Conservation (phyloP, 768 basidiomycete species). For the Omphalotus guepiniiformis region DNA sequence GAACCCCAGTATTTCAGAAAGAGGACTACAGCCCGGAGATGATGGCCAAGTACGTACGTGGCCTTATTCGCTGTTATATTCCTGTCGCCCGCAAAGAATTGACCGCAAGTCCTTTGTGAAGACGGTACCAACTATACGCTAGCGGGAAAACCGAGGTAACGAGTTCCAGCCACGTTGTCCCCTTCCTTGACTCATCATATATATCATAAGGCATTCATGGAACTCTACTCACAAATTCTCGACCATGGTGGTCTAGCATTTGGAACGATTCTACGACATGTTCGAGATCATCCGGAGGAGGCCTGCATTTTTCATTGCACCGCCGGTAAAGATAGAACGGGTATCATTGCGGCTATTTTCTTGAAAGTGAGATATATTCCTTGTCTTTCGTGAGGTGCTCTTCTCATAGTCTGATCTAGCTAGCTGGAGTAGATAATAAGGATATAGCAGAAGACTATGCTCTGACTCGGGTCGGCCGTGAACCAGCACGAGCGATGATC, state of each 20-base stretch:
- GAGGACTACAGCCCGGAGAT: constrained; percentile 82
- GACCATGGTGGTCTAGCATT: constrained; percentile 69
- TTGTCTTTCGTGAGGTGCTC: background rate
- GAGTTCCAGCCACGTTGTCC: background rate
- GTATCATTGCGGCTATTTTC: constrained; percentile 67
- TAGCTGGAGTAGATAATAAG: constrained; percentile 67
- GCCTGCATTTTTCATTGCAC: constrained; percentile 78
- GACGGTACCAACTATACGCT: constrained; percentile 71
- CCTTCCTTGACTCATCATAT: constrained; percentile 2
- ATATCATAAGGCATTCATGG: constrained; percentile 63
- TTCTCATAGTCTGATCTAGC: constrained; percentile 32
- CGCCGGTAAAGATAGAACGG: constrained; percentile 83
- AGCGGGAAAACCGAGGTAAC: constrained; percentile 74
- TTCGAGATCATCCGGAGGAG: constrained; percentile 63
- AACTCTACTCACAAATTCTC: constrained; percentile 76
- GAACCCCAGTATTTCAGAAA: constrained; percentile 60
- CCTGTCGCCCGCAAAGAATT: background rate
- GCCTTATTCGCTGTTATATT: constrained; percentile 10
- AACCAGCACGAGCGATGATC: constrained; percentile 69
- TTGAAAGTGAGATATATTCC: constrained; percentile 47
- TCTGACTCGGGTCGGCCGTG: constrained; percentile 73
- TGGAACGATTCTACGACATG: constrained; percentile 66
- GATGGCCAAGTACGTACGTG: constrained; percentile 76
- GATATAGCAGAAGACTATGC: constrained; percentile 70
- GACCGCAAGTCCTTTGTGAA: constrained; percentile 21